Conservation (phyloP, 73 alveolate genomes). For the Paramecium bursaria region DNA sequence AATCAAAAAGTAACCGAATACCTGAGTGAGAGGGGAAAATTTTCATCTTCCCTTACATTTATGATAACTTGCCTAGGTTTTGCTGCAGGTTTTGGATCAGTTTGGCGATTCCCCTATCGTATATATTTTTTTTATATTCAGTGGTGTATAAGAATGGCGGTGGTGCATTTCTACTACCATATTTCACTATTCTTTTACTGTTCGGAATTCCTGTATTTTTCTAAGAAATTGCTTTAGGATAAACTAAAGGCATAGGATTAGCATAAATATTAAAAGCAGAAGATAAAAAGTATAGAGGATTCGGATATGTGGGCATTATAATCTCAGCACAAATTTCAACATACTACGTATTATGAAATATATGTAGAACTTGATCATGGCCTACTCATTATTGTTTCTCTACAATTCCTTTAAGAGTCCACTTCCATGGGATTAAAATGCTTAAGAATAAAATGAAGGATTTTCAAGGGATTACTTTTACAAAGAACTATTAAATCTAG, state of each 20-base stretch:
- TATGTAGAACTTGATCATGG: slow-evolving; percentile 54
- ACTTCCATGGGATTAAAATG: slow-evolving; percentile 72
- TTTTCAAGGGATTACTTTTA: slow-evolving; percentile 18
- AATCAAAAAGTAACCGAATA: slow-evolving; percentile 28
- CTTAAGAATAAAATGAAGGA: not conserved
- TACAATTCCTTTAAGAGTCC: slow-evolving; percentile 69
- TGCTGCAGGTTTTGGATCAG: slow-evolving; percentile 80
- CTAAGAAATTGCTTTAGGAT: slow-evolving; percentile 75
- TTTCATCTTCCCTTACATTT: slow-evolving; percentile 49
- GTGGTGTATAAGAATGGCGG: slow-evolving; percentile 72
- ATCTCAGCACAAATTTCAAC: not conserved
- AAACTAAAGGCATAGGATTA: slow-evolving; percentile 64
- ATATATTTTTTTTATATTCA: slow-evolving; percentile 2
- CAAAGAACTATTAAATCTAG: slow-evolving; percentile 27
- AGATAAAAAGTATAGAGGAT: slow-evolving; percentile 51
- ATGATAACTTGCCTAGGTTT: slow-evolving; percentile 71
- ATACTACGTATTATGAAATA: slow-evolving; percentile 1
- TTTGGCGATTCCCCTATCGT: slow-evolving; percentile 82
- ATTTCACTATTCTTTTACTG: slow-evolving; percentile 55
- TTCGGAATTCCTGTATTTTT: slow-evolving; percentile 71
- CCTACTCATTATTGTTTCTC: slow-evolving; percentile 72
- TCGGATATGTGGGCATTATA: slow-evolving; percentile 45
- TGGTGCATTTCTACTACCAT: slow-evolving; percentile 78
- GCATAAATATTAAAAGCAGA: slow-evolving; percentile 59
- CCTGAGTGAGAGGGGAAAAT: slow-evolving; percentile 61